phyloP scores from a whole-genome alignment of 2,329 filamentous ascomycete genomes.

The Curvularia lunata region DNA sequence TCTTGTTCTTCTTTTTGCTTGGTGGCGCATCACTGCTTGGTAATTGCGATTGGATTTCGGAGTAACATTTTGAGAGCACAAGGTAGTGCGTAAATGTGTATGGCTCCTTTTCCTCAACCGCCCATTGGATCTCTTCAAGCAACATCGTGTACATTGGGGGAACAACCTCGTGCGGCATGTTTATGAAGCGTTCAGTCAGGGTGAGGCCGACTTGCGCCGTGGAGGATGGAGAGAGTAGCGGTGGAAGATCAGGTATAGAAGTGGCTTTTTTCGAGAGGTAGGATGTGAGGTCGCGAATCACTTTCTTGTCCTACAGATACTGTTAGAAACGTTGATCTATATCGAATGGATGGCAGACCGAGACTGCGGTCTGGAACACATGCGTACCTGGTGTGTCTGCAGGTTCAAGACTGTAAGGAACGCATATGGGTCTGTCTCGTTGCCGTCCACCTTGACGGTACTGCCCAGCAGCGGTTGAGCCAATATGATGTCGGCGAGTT shows the following conservation, averaged over 20 bases:
- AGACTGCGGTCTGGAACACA: background rate
- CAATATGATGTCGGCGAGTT: constrained; percentile 82
- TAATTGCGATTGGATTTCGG: constrained; percentile 81
- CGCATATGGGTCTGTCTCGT: constrained; percentile 89
- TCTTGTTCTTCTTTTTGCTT: constrained; percentile 53
- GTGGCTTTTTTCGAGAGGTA: constrained; percentile 68
- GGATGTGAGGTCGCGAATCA: constrained; percentile 71
- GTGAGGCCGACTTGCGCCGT: constrained; percentile 75
- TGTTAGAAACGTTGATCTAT: constrained; percentile 5
- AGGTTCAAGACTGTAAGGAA: constrained; percentile 89
- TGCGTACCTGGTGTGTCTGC: constrained; percentile 68
- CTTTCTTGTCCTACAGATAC: constrained; percentile 65
- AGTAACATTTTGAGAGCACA: constrained; percentile 89
- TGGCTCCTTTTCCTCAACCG: constrained; percentile 87
- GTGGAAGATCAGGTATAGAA: constrained; percentile 57
- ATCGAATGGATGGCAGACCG: background rate
- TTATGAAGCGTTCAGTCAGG: constrained; percentile 92
- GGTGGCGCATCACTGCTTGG: constrained; percentile 57
- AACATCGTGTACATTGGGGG: constrained; percentile 97
- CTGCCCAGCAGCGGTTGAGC: constrained; percentile 88
- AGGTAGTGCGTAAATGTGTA: constrained; percentile 95
- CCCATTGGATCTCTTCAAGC: constrained; percentile 85
- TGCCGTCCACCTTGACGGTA: constrained; percentile 96
- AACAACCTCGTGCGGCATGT: constrained; percentile 91
- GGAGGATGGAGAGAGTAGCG: constrained; percentile 47